Conservation (phyloP, 2,329 filamentous ascomycete species). For the Fusarium xylarioides region DNA sequence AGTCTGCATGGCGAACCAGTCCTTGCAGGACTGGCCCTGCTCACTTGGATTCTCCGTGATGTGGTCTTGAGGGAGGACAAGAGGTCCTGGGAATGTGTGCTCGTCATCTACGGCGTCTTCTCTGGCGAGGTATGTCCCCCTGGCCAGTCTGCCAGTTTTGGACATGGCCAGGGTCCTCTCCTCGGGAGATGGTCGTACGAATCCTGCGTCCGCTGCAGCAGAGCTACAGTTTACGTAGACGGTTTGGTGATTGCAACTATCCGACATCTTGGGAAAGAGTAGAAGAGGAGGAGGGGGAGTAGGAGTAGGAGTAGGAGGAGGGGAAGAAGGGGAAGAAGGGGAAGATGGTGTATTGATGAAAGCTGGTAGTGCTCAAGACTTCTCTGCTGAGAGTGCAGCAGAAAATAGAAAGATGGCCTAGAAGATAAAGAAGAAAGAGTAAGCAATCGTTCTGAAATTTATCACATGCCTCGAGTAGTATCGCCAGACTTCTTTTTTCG, state of each 20-base stretch:
- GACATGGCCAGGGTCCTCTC: conserved; percentile 25
- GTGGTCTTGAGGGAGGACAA: conserved; percentile 68
- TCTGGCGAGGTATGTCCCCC: conserved; percentile 5
- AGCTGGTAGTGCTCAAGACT: neutral
- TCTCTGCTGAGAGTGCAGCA: neutral
- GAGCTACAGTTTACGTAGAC: conserved; percentile 15
- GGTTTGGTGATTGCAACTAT: neutral
- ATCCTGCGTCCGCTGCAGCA: conserved; percentile 19
- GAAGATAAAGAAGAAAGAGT: neutral
- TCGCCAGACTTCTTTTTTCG: neutral
- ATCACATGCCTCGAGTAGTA: neutral
- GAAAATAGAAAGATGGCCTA: neutral
- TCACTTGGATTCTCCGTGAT: conserved; percentile 62
- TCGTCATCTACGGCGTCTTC: conserved; percentile 27
- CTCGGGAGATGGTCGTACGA: conserved; percentile 5
- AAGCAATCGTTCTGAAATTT: neutral
- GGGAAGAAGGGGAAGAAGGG: neutral
- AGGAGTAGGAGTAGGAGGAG: neutral
- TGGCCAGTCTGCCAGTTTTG: conserved; percentile 37
- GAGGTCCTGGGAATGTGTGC: conserved; percentile 63
- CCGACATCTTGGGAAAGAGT: neutral
- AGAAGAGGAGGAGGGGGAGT: rapidly evolving
- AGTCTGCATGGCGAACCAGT: conserved; percentile 53
- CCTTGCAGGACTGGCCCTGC: conserved; percentile 60
- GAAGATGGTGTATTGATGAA: neutral